Base-by-base conservation (phyloP, 1,284 basidiomycete species). In the Macrocystidia cucumis region DNA sequence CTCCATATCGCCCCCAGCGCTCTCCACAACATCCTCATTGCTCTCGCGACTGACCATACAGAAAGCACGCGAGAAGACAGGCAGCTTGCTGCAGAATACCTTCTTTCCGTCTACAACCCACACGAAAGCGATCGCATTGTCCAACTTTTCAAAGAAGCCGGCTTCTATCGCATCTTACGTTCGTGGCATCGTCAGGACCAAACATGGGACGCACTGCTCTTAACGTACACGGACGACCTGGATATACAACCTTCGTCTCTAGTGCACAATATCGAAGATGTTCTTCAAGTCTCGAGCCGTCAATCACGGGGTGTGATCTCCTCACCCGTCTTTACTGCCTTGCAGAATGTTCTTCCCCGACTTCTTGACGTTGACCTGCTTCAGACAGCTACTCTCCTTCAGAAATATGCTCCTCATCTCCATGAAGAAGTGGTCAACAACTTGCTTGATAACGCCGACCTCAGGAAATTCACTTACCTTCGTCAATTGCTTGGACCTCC, bases 51-150 rank as follows among this genome's bases (percentile, higher is more conserved):
- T 18, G 89, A 92, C 49, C 57, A 69, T 0, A 85, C 91, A 50
- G 58, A 64, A 35, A 72, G 67, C 39, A 96, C 90, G 0, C 72
- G 82, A 19, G 91, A 96, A 52, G 96, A 98, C 56, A 78, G 96
- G 8, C 92, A 99, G 52, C 73, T 98, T 2, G 96, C 95, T 0
- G 81, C 84, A 2, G 96, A 99, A 60, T 97, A 84, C 55, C 74
- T 99, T n/a, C 69, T 98, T 3, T 98, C 95, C 0, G 77, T 76
- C 0, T 96, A 97, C 55, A 90, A 78, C 23, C 91, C 92, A 0
- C 74, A 82, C 39, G 80, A 92, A 39, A 70, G 69, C 44, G 80
- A 85, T 13, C 63, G 66, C 9, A 71, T 95, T 43, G 59, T 87
- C 19, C 54, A 55, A 6, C 59, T 87, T 1, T 93, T 98, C 50